Evolutionary conservation across 2,329 filamentous ascomycete species (phyloP), one percentile per base, ranked within the genome.

Genomic region (Talaromyces verruculosus): DNA sequence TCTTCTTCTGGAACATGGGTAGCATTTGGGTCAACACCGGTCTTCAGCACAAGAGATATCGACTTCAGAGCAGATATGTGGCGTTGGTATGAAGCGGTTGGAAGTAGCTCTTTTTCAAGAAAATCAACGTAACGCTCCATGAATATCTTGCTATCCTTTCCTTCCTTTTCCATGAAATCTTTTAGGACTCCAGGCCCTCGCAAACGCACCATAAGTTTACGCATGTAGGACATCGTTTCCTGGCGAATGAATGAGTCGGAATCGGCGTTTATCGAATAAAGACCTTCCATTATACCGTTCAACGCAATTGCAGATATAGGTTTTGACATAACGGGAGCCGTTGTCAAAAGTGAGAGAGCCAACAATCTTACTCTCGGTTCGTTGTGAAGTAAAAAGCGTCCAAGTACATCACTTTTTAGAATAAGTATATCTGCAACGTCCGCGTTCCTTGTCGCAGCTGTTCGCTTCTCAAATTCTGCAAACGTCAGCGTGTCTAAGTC

Each of bases 11-110:
- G 69, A 1, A 73, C 66, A 7, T 71, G 65, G 3, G 77, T 73
- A 19, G 85, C 75, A 5, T 75, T 74, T 8, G 81, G 72, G 68
- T 90, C 89, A n/a, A 90, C 80, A 33, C 90, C 90, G 49, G 90
- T 87, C 66, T 86, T 86, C 5, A 93, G 77, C n/a, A 94, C 80
- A 62, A 89, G 83, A 0, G 81, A 82, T 33, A 94, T 78, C 0
- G 90, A 88, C 72, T 89, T 92, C 5, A 98, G 77, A 1, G 92
- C 88, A 1, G 91, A 91, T 57, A 93, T 91, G 71, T 97, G 94
- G 6, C 93, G 87, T 74, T 96, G 93, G 73, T 98, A 99, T 11
- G 93, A 95, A 17, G 91, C 88, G 0, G 90, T 93, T 2, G 93
- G 89, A 2, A 87, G 85, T 25, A 99, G 80, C 71, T 98, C 93